Evolutionary conservation across 2,329 filamentous ascomycete species (phyloP).

Genomic region (Neoascochyta sp.): DNA sequence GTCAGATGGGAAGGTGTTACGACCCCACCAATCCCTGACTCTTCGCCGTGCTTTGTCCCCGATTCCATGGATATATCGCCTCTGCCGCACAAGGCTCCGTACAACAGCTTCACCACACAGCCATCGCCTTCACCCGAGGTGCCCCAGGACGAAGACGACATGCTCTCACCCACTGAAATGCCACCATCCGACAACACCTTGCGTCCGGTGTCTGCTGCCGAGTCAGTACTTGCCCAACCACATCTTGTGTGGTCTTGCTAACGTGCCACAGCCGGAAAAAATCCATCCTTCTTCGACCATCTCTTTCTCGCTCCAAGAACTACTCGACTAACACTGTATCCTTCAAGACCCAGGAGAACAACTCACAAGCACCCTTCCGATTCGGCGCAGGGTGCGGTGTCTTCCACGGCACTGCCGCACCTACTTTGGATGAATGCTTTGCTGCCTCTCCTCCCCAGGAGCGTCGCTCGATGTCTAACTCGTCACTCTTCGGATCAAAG

Average conservation of each 20-base stretch:
- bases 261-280: conserved; percentile 30
- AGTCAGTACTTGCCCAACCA: conserved; percentile 27
- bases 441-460: conserved; percentile 74
- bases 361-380: conserved; percentile 67
- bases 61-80: conserved; percentile 94
- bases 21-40: conserved; percentile 79
- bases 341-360: conserved; percentile 57
- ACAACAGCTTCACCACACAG: conserved; percentile 51
- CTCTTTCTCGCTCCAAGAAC: conserved; percentile 70
- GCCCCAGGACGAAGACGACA: conserved; percentile 44
- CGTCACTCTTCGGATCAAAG: conserved; percentile 55
- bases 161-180: conserved; percentile 38
- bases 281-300: conserved; percentile 63
- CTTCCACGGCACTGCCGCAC: conserved; percentile 54
- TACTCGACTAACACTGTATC: conserved; percentile 65
- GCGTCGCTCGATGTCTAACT: conserved; percentile 54
- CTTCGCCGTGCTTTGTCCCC: conserved; percentile 67
- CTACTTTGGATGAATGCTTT: conserved; percentile 78
- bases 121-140: conserved; percentile 67
- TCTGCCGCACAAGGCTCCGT: conserved; percentile 75
- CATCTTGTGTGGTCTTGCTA: conserved; percentile 10
- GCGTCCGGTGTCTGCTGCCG: conserved; percentile 35
- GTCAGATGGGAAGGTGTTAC: conserved; percentile 63
- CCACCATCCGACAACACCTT: conserved; percentile 27
- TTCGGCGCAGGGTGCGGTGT: conserved; percentile 59